These are phyloP conservation scores for Didymellaceae sp. DNA, from an alignment of 2,329 filamentous ascomycete species.

Conservation along the genomic window DNA sequence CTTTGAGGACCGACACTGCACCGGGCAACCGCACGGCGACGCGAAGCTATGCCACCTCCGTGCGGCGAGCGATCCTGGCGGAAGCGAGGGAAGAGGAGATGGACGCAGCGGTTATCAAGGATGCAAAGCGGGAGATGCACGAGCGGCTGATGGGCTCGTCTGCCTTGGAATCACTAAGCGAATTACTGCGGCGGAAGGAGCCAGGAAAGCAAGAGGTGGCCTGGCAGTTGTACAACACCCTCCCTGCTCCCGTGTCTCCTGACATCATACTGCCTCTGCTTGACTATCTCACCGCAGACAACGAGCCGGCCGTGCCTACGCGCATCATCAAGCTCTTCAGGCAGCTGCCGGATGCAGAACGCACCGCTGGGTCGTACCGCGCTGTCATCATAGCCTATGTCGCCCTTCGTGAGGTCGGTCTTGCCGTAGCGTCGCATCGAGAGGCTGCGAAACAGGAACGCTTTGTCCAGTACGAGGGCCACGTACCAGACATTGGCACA, in stretches of 20 bases:
- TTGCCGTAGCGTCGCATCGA: constrained; percentile 49
- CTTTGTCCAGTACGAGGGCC: constrained; percentile 6
- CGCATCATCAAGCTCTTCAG: constrained; percentile 57
- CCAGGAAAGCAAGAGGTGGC: constrained; percentile 38
- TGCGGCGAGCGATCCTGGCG: not conserved
- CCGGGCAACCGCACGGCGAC: not conserved
- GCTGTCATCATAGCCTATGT: constrained; percentile 55
- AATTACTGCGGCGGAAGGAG: constrained; percentile 22
- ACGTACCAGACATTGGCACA: constrained; percentile 31
- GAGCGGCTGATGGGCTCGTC: constrained; percentile 23
- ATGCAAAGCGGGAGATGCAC: constrained; percentile 29
- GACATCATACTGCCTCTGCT: constrained; percentile 33
- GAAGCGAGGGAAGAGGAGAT: constrained; percentile 4
- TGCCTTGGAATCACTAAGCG: constrained; percentile 27
- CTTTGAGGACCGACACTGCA: constrained; percentile 17
- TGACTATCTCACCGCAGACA: constrained; percentile 34
- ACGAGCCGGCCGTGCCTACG: constrained; percentile 46
- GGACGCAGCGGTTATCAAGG: constrained; percentile 14
- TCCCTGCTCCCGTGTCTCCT: constrained; percentile 22
- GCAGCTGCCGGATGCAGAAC: constrained; percentile 44
- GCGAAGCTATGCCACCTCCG: constrained; percentile 8
- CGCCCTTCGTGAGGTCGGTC: constrained; percentile 46
- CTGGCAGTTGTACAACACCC: constrained; percentile 47
- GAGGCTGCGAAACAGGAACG: not conserved
- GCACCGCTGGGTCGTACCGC: constrained; percentile 54